Conservation (phyloP, 2,329 filamentous ascomycete species). For the Lachnellula suecica region DNA sequence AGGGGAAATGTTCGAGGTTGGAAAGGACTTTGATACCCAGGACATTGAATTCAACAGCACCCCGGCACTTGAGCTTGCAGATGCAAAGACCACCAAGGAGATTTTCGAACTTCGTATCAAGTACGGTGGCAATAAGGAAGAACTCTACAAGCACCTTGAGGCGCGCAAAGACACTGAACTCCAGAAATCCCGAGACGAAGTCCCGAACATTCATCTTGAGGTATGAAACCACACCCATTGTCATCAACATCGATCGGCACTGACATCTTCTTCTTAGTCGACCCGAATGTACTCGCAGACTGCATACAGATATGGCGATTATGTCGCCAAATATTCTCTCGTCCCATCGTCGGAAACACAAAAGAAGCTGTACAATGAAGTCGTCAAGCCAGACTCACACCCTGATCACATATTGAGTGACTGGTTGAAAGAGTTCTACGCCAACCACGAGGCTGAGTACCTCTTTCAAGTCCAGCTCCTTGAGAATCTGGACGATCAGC, state of each 20-base stretch:
- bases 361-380: slow-evolving; percentile 39
- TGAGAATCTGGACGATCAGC: slow-evolving; percentile 45
- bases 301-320: slow-evolving; percentile 47
- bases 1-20: slow-evolving; percentile 40
- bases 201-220: slow-evolving; percentile 40
- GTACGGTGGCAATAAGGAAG: slow-evolving; percentile 36
- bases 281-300: slow-evolving; percentile 44
- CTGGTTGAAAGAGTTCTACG: slow-evolving; percentile 41
- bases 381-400: slow-evolving; percentile 34
- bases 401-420: slow-evolving; percentile 37
- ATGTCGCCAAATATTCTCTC: slow-evolving; percentile 47
- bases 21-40: slow-evolving; percentile 32
- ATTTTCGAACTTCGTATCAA: slow-evolving; percentile 42
- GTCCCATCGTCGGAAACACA: slow-evolving; percentile 42
- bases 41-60: slow-evolving; percentile 51
- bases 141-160: slow-evolving; percentile 42
- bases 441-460: slow-evolving; percentile 40
- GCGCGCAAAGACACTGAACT: slow-evolving; percentile 37
- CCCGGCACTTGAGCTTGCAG: slow-evolving; percentile 45
- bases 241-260: neutral
- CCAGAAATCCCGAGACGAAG: slow-evolving; percentile 39
- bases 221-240: slow-evolving; percentile 10
- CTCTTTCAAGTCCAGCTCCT: slow-evolving; percentile 46
- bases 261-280: slow-evolving; percentile 11
- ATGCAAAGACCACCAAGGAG: slow-evolving; percentile 44